A percentile compares a stretch with the other conserved stretches of the same genome.
These are phyloP conservation scores for Saxophila tyrrhenica DNA, from an alignment of 495 filamentous ascomycete species.

Conservation along the genomic window DNA sequence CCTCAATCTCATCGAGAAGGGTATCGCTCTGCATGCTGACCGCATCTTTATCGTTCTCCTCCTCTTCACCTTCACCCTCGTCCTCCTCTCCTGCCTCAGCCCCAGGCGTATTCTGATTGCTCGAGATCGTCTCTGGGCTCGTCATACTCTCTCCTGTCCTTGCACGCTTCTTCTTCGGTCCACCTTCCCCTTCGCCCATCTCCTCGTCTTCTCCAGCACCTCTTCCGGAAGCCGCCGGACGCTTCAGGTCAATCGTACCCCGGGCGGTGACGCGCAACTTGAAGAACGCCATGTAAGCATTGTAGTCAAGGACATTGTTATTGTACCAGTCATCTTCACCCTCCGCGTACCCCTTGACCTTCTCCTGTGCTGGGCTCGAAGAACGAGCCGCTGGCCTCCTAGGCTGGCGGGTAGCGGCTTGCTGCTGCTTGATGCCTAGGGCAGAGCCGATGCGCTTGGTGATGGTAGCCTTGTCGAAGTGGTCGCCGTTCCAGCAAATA, in stretches of 20 bases:
- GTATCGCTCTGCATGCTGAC: constrained; percentile 7
- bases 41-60: constrained; percentile 3
- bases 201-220: too few relatives aligned
- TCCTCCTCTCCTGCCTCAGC: not conserved
- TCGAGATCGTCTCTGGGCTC: not conserved
- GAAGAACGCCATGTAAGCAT: constrained; percentile 9
- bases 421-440: constrained; percentile 18
- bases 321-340: constrained; percentile 7
- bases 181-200: too few relatives aligned
- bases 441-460: constrained; percentile 19
- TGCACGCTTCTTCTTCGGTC: not conserved
- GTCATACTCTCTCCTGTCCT: not conserved
- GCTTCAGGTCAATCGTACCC: not conserved
- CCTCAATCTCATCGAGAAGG: constrained; percentile 10
- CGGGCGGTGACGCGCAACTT: not conserved
- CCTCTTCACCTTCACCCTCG: constrained; percentile 1
- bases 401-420: not conserved
- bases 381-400: not conserved
- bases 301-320: constrained; percentile 5
- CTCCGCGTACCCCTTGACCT: constrained; percentile 1
- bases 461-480: constrained; percentile 16
- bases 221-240: not conserved
- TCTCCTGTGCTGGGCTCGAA: not conserved
- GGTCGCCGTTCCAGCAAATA: constrained; percentile 15
- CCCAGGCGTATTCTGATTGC: not conserved